Conservation (phyloP, 2,329 filamentous ascomycete species). For the Beauveria asiatica region DNA sequence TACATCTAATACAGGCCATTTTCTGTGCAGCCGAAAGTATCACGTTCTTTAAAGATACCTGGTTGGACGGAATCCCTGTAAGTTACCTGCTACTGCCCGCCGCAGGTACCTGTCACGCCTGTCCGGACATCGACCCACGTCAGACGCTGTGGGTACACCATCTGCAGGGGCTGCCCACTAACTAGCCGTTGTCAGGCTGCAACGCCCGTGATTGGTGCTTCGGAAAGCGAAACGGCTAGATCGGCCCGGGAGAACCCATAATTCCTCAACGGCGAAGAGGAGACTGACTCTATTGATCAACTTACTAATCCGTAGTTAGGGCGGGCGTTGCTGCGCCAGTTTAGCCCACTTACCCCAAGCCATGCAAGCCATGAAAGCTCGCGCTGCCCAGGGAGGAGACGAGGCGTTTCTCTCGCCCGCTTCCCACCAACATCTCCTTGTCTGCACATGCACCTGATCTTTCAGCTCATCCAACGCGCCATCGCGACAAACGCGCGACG, state of each 20-base stretch:
- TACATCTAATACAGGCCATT: too few relatives aligned
- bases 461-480: not conserved
- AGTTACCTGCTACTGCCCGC: too few relatives aligned
- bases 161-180: not conserved
- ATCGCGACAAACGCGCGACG: not conserved
- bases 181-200: not conserved
- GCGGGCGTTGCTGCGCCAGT: not conserved
- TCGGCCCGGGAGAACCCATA: not conserved
- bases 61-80: too few relatives aligned
- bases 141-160: not conserved
- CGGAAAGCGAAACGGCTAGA: conserved; percentile 2
- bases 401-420: not conserved
- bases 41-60: too few relatives aligned
- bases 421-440: not conserved
- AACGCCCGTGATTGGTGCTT: conserved; percentile 1
- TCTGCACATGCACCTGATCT: not conserved
- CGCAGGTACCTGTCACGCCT: too few relatives aligned
- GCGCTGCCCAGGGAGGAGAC: not conserved
- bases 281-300: too few relatives aligned
- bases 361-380: not conserved
- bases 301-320: too few relatives aligned
- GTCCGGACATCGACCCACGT: not conserved
- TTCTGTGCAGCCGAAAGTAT: too few relatives aligned
- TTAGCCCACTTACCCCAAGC: too few relatives aligned
- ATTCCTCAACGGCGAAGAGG: not conserved